Evolutionary conservation across 495 filamentous ascomycete species (phyloP).

Genomic region (Aspergillus sclerotiicarbonarius): DNA sequence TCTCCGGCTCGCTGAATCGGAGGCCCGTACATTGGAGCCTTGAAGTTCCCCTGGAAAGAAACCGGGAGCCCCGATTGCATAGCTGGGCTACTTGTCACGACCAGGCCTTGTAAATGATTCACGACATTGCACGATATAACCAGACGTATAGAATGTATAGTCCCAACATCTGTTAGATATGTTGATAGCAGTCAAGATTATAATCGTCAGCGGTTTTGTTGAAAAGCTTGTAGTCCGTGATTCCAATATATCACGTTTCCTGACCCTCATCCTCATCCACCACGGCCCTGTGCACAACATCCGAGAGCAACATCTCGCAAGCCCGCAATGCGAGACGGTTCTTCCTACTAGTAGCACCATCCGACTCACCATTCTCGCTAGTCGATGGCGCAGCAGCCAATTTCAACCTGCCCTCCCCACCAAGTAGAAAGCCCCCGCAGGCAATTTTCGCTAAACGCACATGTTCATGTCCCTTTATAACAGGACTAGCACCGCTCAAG

Average conservation of each 20-base stretch:
- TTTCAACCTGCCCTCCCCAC: conserved; percentile 53
- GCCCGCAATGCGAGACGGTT: conserved; percentile 19
- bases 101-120: not conserved
- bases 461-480: conserved; percentile 24
- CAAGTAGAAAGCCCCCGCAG: conserved; percentile 54
- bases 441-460: conserved; percentile 50
- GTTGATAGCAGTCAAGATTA: not conserved
- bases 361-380: conserved; percentile 19
- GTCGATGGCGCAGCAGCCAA: conserved; percentile 29
- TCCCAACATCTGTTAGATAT: not conserved
- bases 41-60: conserved; percentile 6
- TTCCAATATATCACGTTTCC: not conserved
- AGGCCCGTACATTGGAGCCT: conserved; percentile 33
- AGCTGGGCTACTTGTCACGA: not conserved
- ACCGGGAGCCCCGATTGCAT: not conserved
- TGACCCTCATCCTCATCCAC: conserved; percentile 22
- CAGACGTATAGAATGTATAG: not conserved
- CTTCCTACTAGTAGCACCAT: conserved; percentile 1
- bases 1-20: conserved; percentile 70
- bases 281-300: conserved; percentile 28
- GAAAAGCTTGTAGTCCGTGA: not conserved
- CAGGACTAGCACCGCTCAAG: conserved; percentile 22
- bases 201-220: not conserved
- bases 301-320: conserved; percentile 28
- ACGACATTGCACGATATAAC: not conserved